phyloP scores from a whole-genome alignment of 2,329 filamentous ascomycete genomes.

The Stemphylium vesicarium region DNA sequence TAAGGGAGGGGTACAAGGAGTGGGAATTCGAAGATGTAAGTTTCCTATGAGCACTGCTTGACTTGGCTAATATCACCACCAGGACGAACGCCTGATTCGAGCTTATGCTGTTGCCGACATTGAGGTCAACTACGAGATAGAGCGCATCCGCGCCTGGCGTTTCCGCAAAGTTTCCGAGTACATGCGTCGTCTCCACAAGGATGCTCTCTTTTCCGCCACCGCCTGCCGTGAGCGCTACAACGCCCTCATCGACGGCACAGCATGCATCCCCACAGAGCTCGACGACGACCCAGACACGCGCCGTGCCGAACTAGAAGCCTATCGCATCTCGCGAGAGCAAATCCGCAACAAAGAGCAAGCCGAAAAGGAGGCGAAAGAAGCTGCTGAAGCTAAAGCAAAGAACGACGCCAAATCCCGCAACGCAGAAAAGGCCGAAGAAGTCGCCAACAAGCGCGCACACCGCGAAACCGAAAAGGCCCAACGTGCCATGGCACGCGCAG shows the following conservation, averaged over 20 bases:
- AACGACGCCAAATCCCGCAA: conserved; percentile 23
- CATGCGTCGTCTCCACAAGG: conserved; percentile 49
- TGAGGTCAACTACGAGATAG: conserved; percentile 51
- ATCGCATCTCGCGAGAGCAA: conserved; percentile 24
- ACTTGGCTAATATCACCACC: conserved; percentile 3
- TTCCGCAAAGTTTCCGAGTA: conserved; percentile 54
- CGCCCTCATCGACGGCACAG: conserved; percentile 51
- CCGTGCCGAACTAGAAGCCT: conserved; percentile 35
- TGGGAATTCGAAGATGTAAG: conserved; percentile 59
- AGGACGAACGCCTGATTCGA: conserved; percentile 55
- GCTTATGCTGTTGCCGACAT: conserved; percentile 52
- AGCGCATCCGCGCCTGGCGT: conserved; percentile 51
- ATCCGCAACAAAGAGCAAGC: conserved; percentile 29
- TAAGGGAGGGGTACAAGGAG: conserved; percentile 56
- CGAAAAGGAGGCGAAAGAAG: conserved; percentile 20
- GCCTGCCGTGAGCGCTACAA: conserved; percentile 55
- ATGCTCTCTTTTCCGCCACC: conserved; percentile 53
- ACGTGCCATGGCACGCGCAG: conserved; percentile 32
- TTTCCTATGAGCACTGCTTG: neutral
- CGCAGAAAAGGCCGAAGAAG: conserved; percentile 35
- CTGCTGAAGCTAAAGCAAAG: conserved; percentile 22
- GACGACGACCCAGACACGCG: conserved; percentile 51
- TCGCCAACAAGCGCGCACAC: conserved; percentile 20
- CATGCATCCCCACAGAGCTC: conserved; percentile 53
- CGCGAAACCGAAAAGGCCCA: conserved; percentile 26